Conservation (phyloP, 192 early-diverging fungal species). For the Entomortierella parvispora region DNA sequence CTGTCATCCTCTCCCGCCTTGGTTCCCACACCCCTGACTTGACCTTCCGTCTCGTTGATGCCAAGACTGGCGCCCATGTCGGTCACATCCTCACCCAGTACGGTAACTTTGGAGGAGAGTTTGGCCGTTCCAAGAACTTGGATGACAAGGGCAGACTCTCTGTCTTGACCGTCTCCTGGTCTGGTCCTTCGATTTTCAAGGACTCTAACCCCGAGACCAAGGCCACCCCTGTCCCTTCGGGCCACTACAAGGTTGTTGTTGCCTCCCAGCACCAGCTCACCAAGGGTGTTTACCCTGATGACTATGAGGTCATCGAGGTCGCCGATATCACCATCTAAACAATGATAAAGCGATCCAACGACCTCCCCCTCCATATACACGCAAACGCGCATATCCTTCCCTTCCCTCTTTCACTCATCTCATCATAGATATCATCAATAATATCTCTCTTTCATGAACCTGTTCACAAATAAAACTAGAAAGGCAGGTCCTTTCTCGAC, state of each 20-base stretch:
- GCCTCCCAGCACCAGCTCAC: slow-evolving; percentile 35
- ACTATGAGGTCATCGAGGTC: slow-evolving; percentile 36
- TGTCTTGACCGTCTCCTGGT: slow-evolving; percentile 2
- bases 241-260: slow-evolving; percentile 33
- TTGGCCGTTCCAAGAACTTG: slow-evolving; percentile 26
- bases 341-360: neutral
- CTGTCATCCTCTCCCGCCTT: slow-evolving; percentile 11
- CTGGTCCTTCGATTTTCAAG: neutral
- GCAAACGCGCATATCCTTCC: neutral
- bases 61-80: slow-evolving; percentile 2
- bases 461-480: too few relatives aligned
- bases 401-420: neutral
- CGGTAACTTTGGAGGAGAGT: neutral
- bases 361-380: neutral
- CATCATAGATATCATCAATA: too few relatives aligned
- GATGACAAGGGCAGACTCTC: slow-evolving; percentile 2
- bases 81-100: slow-evolving; percentile 18
- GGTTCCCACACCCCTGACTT: slow-evolving; percentile 32
- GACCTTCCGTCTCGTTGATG: slow-evolving; percentile 12
- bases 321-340: slow-evolving; percentile 23
- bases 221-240: slow-evolving; percentile 8
- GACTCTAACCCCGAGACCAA: neutral
- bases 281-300: slow-evolving; percentile 28
- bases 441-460: too few relatives aligned
- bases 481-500: too few relatives aligned